phyloP scores from a whole-genome alignment of 257 asterid species.

The Osmanthus fragrans region DNA sequence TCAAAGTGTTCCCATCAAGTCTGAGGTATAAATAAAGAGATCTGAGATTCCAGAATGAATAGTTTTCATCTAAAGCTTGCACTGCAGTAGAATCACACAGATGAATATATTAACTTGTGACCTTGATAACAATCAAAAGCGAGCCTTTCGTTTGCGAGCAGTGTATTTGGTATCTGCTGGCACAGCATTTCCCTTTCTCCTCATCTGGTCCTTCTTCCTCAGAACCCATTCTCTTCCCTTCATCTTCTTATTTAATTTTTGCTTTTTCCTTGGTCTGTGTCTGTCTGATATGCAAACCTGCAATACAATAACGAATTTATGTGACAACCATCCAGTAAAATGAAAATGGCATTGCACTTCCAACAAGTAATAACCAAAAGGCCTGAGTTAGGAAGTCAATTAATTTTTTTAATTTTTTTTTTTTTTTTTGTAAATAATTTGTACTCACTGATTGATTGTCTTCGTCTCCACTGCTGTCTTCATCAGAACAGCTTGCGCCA shows the following conservation, averaged over 20 bases:
- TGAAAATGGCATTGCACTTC: not conserved
- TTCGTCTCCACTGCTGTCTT: constrained; percentile 72
- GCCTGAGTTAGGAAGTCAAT: not conserved
- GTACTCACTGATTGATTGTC: constrained; percentile 64
- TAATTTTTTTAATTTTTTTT: no score
- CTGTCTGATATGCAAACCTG: constrained; percentile 78
- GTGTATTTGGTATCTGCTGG: constrained; percentile 81
- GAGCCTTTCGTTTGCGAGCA: constrained; percentile 86
- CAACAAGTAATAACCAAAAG: not conserved
- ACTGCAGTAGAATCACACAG: not conserved
- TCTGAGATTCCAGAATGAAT: not conserved
- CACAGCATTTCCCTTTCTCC: constrained; percentile 72
- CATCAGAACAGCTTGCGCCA: constrained; percentile 73
- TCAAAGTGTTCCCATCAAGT: not conserved
- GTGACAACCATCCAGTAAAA: not conserved
- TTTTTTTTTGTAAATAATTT: not conserved
- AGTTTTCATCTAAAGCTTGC: not conserved
- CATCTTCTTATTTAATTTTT: constrained; percentile 66
- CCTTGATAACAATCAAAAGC: constrained; percentile 37
- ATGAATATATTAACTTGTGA: not conserved
- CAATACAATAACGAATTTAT: constrained; percentile 5
- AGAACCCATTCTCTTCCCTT: constrained; percentile 86
- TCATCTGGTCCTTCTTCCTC: constrained; percentile 72
- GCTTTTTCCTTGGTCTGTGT: constrained; percentile 78
- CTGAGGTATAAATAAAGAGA: not conserved